These are phyloP conservation scores for Trichoderma sp. DNA, from an alignment of 2,329 filamentous ascomycete genomes.

Conservation along the genomic window DNA sequence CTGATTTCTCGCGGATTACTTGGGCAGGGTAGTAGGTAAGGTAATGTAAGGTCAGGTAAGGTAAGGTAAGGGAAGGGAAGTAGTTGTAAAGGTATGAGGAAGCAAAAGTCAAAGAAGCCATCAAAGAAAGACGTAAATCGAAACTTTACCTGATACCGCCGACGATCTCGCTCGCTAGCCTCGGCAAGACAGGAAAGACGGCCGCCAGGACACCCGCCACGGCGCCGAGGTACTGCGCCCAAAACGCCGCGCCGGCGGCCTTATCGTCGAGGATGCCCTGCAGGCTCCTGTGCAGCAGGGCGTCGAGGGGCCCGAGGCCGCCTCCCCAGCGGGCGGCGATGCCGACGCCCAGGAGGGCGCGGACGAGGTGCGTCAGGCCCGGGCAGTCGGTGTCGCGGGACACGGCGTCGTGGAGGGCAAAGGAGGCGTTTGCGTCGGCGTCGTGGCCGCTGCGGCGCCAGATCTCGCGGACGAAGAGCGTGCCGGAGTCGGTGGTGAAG, in stretches of 20 bases:
- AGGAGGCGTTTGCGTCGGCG: slow-evolving; percentile 60
- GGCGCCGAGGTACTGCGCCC: slow-evolving; percentile 57
- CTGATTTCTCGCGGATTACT: no score
- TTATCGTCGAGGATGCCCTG: slow-evolving; percentile 45
- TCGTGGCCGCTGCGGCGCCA: slow-evolving; percentile 56
- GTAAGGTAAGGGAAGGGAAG: no score
- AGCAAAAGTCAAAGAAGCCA: not conserved
- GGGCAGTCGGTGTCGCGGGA: slow-evolving; percentile 69
- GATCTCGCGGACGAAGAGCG: slow-evolving; percentile 52
- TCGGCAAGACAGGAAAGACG: slow-evolving; percentile 48
- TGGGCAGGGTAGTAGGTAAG: no score
- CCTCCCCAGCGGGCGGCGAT: slow-evolving; percentile 76
- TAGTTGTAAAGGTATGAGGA: no score
- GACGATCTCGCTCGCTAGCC: slow-evolving; percentile 39
- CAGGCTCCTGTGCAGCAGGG: slow-evolving; percentile 48
- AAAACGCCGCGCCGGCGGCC: slow-evolving; percentile 49
- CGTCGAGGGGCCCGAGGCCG: slow-evolving; percentile 54
- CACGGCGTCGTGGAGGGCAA: slow-evolving; percentile 72
- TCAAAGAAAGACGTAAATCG: not conserved
- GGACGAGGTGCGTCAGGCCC: slow-evolving; percentile 71
- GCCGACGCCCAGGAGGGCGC: slow-evolving; percentile 71
- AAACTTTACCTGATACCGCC: slow-evolving; percentile 44
- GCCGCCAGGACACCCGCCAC: slow-evolving; percentile 49
- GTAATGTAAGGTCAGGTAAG: no score
- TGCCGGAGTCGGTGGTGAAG: slow-evolving; percentile 47